Evolutionary conservation across 768 basidiomycete genomes (phyloP).

Genomic region (Phaffia tasmanica): DNA sequence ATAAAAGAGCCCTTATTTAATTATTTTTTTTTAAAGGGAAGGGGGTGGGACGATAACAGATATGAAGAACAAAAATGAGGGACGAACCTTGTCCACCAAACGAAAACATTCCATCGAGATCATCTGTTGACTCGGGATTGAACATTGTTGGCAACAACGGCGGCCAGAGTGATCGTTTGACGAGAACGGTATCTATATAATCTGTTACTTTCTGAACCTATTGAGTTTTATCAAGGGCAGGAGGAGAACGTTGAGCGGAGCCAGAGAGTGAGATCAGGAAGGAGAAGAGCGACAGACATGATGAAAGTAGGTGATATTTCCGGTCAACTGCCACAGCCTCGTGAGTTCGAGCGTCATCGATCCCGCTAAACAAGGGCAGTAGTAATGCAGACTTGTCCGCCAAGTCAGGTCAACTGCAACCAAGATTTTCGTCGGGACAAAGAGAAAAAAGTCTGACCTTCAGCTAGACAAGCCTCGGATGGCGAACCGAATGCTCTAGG

Average conservation of each 20-base stretch:
- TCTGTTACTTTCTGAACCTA: conserved; percentile 39
- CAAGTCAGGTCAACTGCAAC: conserved; percentile 18
- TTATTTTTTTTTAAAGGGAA: too few relatives aligned
- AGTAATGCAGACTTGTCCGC: conserved; percentile 32
- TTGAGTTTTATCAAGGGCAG: neutral
- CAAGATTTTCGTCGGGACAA: neutral
- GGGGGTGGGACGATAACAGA: neutral
- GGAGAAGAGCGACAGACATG: conserved; percentile 25
- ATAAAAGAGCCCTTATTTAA: too few relatives aligned
- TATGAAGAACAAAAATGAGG: too few relatives aligned
- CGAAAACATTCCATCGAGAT: conserved; percentile 34
- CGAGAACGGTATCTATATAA: conserved; percentile 33
- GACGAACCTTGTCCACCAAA: conserved; percentile 34
- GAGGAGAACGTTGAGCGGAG: neutral
- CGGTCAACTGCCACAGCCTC: conserved; percentile 37
- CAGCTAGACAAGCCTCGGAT: conserved; percentile 20
- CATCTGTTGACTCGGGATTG: conserved; percentile 19
- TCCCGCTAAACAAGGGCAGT: conserved; percentile 30
- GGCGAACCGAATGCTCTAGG: neutral
- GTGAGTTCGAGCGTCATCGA: conserved; percentile 41
- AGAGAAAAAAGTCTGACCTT: conserved; percentile 21
- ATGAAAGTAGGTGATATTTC: conserved; percentile 38
- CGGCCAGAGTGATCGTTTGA: conserved; percentile 28
- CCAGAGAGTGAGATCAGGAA: neutral
- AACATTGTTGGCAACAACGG: conserved; percentile 37